Percentiles rank a stretch among this genome's conserved stretches.
These are phyloP conservation scores for Moesziomyces sp. DNA, from an alignment of 1,284 basidiomycete genomes.

Conservation along the genomic window DNA sequence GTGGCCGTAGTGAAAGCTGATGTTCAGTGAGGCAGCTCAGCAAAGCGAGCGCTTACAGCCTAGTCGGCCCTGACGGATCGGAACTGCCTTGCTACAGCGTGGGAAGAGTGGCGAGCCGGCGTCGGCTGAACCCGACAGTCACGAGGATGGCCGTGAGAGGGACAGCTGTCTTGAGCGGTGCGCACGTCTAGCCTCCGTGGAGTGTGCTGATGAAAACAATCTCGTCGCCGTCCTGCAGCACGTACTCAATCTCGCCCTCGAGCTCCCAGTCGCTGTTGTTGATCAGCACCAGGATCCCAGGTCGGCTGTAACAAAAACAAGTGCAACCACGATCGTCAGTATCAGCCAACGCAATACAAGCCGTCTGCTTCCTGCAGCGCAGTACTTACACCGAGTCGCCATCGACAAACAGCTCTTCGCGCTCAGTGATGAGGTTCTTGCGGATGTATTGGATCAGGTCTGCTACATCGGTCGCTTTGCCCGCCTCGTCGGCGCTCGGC, in stretches of 20 bases:
- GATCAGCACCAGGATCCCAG: constrained; percentile 92
- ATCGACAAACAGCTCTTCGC: constrained; percentile 89
- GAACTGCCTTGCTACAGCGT: too few relatives aligned
- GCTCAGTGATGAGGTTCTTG: constrained; percentile 81
- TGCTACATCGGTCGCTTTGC: constrained; percentile 74
- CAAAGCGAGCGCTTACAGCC: too few relatives aligned
- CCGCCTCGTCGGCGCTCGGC: constrained; percentile 23
- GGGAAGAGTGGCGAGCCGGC: too few relatives aligned
- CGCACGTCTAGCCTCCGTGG: constrained; percentile 78
- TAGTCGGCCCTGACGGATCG: too few relatives aligned
- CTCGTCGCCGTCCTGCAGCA: constrained; percentile 82
- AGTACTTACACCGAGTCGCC: constrained; percentile 83
- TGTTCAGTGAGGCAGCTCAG: too few relatives aligned
- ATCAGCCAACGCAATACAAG: too few relatives aligned
- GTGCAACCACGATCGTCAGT: neutral
- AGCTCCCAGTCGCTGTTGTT: constrained; percentile 99
- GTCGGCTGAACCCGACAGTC: too few relatives aligned
- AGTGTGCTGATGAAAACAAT: constrained; percentile 95
- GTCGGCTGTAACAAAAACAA: constrained; percentile 75
- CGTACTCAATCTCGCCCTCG: constrained; percentile 91
- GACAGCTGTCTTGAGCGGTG: too few relatives aligned
- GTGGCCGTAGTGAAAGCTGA: too few relatives aligned
- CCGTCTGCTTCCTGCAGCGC: neutral
- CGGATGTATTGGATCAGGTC: constrained; percentile 84
- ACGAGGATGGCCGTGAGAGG: too few relatives aligned